phyloP scores from a whole-genome alignment of 108 stramenopile genomes.

The Poteriospumella lacustris region DNA sequence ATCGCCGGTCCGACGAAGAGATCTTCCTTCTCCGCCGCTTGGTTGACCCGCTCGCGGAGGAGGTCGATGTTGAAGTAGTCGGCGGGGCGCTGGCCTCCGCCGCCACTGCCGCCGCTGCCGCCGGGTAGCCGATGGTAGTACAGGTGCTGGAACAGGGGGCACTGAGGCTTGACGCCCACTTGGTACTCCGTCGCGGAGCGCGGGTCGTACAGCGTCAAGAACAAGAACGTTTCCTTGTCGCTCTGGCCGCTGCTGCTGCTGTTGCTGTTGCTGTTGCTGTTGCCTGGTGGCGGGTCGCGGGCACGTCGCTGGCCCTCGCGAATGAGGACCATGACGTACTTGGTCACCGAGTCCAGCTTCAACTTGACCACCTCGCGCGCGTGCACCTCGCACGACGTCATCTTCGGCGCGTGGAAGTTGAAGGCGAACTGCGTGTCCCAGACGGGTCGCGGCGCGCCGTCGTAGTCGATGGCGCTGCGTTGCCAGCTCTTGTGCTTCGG shows the following conservation, averaged over 20 bases:
- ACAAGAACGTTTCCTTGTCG: neutral
- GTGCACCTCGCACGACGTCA: constrained; percentile 1
- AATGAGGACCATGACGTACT: constrained; percentile 32
- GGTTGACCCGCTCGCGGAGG: no score
- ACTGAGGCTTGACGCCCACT: neutral
- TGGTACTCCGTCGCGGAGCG: constrained; percentile 32
- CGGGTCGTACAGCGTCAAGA: constrained; percentile 36
- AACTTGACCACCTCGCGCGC: constrained; percentile 24
- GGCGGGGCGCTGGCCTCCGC: no score
- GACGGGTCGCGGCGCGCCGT: constrained; percentile 30
- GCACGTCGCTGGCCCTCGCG: neutral
- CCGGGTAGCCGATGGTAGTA: neutral
- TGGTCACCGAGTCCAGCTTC: neutral
- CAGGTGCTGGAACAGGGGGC: neutral
- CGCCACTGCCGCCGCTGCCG: neutral
- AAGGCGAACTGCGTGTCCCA: constrained; percentile 18
- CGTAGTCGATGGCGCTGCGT: neutral
- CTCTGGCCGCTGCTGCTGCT: neutral
- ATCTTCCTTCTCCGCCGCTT: constrained; percentile 1
- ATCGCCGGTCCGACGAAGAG: constrained; percentile 3
- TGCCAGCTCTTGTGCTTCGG: no score
- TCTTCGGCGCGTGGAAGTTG: constrained; percentile 20
- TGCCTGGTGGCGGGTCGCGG: neutral
- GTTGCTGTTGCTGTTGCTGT: neutral
- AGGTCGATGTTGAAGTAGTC: no score